Conservation (phyloP, 768 basidiomycete species). For the Leccinellum rugosiceps region DNA sequence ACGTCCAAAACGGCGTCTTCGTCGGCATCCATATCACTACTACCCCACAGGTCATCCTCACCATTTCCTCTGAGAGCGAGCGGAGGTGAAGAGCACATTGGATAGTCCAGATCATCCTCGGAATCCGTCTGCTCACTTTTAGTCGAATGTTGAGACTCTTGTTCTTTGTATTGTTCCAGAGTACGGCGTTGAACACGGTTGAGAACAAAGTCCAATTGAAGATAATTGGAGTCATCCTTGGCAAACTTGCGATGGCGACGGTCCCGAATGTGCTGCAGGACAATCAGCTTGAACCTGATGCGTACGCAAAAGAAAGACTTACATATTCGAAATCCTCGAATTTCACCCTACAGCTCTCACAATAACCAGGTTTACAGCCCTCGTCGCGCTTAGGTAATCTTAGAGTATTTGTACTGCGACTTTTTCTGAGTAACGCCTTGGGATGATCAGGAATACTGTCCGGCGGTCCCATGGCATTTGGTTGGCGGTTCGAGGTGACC, state of each 20-base stretch:
- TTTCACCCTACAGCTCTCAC: constrained; percentile 90
- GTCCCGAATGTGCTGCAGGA: constrained; percentile 62
- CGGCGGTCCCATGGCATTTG: constrained; percentile 65
- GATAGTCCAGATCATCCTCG: constrained; percentile 15
- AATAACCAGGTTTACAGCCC: constrained; percentile 90
- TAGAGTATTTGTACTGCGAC: constrained; percentile 77
- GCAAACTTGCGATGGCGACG: constrained; percentile 85
- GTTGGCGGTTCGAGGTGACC: constrained; percentile 26
- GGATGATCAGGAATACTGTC: constrained; percentile 51
- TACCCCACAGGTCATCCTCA: constrained; percentile 24
- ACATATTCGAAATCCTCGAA: constrained; percentile 87
- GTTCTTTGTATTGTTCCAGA: constrained; percentile 24
- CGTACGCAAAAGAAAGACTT: constrained; percentile 13
- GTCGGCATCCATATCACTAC: constrained; percentile 15
- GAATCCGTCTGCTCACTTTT: constrained; percentile 10
- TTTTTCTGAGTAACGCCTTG: constrained; percentile 56
- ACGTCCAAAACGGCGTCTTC: constrained; percentile 17
- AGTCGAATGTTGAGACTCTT: constrained; percentile 17
- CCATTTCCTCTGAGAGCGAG: constrained; percentile 1
- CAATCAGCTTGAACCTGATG: neutral
- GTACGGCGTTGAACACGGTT: constrained; percentile 53
- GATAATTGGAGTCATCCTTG: constrained; percentile 69
- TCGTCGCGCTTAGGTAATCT: constrained; percentile 78
- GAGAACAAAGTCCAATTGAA: constrained; percentile 73
- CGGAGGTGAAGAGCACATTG: constrained; percentile 22